Percentiles rank a stretch among this genome's conserved stretches.
Evolutionary conservation across 2,329 filamentous ascomycete genomes (phyloP).

Genomic region (Aspergillus ochraceoroseus): DNA sequence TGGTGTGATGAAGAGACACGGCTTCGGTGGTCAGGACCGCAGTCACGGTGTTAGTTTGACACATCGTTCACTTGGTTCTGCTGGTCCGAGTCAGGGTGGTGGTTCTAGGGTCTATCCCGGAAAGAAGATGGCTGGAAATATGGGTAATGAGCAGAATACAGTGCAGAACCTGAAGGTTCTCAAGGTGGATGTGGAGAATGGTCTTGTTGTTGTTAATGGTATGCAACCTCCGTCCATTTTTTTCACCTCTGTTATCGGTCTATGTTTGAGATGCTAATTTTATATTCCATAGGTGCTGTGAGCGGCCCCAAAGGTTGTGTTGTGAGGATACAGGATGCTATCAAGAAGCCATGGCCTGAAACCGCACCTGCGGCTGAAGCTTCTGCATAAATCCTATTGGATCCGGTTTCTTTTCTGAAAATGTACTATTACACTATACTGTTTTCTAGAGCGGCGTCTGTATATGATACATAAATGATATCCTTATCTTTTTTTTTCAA

Average conservation of each 20-base stretch:
- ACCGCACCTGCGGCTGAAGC: constrained; percentile 27
- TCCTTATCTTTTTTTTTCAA: constrained; percentile 22
- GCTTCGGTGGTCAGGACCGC: constrained; percentile 80
- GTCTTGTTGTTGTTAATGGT: constrained; percentile 84
- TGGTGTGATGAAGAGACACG: constrained; percentile 96
- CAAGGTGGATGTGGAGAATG: constrained; percentile 79
- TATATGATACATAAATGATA: constrained; percentile 42
- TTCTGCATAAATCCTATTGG: constrained; percentile 15
- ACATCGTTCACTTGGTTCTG: constrained; percentile 86
- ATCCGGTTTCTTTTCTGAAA: constrained; percentile 17
- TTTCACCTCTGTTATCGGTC: background rate
- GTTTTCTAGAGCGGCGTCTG: constrained; percentile 37
- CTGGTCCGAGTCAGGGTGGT: constrained; percentile 82
- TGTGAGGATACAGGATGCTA: constrained; percentile 81
- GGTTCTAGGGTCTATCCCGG: constrained; percentile 89
- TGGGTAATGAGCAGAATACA: constrained; percentile 86
- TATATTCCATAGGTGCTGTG: constrained; percentile 54
- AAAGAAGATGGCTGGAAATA: constrained; percentile 96
- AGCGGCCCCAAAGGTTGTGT: constrained; percentile 82
- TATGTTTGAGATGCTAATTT: constrained; percentile 10
- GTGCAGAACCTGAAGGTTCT: constrained; percentile 87
- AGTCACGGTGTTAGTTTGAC: constrained; percentile 94
- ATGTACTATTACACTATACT: constrained; percentile 40
- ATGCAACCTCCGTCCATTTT: constrained; percentile 18
- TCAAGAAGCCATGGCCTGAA: constrained; percentile 74